Evolutionary conservation across 164 flowering plant genomes (phyloP).

Genomic region (Malania oleifera): DNA sequence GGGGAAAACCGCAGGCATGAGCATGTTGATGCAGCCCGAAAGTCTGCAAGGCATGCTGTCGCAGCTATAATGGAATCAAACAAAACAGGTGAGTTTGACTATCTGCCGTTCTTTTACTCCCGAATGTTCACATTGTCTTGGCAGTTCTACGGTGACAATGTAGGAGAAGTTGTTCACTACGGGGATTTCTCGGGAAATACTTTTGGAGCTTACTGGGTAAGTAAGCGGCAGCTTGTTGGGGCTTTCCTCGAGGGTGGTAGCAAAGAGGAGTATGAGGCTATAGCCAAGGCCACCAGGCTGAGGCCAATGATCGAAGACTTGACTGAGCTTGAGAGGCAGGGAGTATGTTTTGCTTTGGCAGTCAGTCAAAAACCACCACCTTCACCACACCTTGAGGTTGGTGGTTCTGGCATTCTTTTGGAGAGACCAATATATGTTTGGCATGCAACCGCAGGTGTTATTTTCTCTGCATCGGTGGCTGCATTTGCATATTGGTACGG

Average conservation of each 20-base stretch:
- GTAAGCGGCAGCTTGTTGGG: slow-evolving; percentile 73
- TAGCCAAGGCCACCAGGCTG: slow-evolving; percentile 63
- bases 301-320: slow-evolving; percentile 52
- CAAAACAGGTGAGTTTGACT: slow-evolving; percentile 62
- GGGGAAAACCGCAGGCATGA: slow-evolving; percentile 88
- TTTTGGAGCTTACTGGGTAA: slow-evolving; percentile 88
- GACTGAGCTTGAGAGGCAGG: slow-evolving; percentile 60
- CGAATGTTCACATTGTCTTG: slow-evolving; percentile 84
- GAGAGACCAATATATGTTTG: slow-evolving; percentile 57
- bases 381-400: slow-evolving; percentile 15
- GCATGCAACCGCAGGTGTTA: slow-evolving; percentile 82
- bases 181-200: slow-evolving; percentile 76
- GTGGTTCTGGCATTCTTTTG: slow-evolving; percentile 18
- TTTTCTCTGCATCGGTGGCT: slow-evolving; percentile 71
- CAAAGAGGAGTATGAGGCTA: slow-evolving; percentile 84
- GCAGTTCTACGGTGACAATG: slow-evolving; percentile 94
- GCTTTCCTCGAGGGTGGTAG: slow-evolving; percentile 94
- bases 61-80: slow-evolving; percentile 71
- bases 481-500: slow-evolving; percentile 95
- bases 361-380: slow-evolving; percentile 28
- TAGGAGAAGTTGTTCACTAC: slow-evolving; percentile 74
- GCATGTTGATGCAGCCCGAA: slow-evolving; percentile 87
- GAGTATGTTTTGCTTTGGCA: slow-evolving; percentile 55
- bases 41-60: slow-evolving; percentile 82
- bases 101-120: slow-evolving; percentile 94